A percentile compares a stretch with the other conserved stretches of the same genome.
Evolutionary conservation across 1,284 basidiomycete genomes (phyloP).

Genomic region (Tetrapyrgos nigripes): DNA sequence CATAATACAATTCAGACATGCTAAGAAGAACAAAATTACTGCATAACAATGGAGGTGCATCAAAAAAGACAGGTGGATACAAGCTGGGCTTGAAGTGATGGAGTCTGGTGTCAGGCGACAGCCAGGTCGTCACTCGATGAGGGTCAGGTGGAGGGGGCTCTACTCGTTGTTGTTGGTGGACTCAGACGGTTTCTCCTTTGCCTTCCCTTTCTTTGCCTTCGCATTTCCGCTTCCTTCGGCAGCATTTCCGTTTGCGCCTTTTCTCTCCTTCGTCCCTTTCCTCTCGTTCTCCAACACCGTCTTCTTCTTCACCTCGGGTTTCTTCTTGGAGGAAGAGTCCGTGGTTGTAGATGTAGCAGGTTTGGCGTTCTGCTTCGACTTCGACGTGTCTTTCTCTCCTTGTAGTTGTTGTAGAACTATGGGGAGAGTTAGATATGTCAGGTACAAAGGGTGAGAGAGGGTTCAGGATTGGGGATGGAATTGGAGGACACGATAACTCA

Average conservation of each 20-base stretch:
- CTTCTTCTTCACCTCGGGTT: slow-evolving; percentile 3
- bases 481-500: no score
- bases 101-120: slow-evolving; percentile 7
- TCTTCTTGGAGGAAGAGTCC: slow-evolving; percentile 8
- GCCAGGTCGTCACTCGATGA: slow-evolving; percentile 9
- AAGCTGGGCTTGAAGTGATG: slow-evolving; percentile 13
- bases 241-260: slow-evolving; percentile 2
- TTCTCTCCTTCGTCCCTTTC: background rate
- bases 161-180: background rate
- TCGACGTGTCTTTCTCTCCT: background rate
- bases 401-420: background rate
- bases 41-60: background rate
- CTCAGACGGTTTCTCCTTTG: no score
- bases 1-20: slow-evolving; percentile 20
- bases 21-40: slow-evolving; percentile 9
- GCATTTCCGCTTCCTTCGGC: background rate
- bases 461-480: background rate
- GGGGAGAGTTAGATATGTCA: background rate
- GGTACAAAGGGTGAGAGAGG: background rate
- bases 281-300: no score
- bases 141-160: background rate
- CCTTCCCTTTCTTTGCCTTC: slow-evolving; percentile 3
- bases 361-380: slow-evolving; percentile 1
- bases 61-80: slow-evolving; percentile 13
- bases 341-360: background rate